phyloP scores from a whole-genome alignment of 257 asterid species.

The Mentha longifolia region DNA sequence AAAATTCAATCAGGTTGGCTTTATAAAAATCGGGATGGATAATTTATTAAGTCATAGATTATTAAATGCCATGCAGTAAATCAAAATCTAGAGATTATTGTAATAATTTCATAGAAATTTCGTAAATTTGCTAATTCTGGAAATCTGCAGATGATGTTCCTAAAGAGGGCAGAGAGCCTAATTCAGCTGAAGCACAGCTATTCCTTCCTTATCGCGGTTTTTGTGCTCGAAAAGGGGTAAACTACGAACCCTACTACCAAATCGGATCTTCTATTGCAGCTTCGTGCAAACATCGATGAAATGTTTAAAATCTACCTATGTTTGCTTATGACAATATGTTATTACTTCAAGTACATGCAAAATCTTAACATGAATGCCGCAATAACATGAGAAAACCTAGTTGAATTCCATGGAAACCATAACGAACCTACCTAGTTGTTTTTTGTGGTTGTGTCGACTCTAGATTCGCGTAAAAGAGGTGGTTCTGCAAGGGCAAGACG shows the following conservation, averaged over 20 bases:
- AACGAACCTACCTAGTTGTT: constrained; percentile 6
- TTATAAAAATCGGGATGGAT: too few species aligned
- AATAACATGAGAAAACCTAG: not conserved
- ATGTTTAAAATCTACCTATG: not conserved
- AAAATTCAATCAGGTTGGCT: too few species aligned
- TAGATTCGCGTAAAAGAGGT: constrained; percentile 79
- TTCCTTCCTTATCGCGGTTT: constrained; percentile 83
- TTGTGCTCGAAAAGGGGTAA: constrained; percentile 93
- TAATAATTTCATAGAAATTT: not conserved
- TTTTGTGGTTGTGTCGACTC: constrained; percentile 5
- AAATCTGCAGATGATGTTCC: constrained; percentile 54
- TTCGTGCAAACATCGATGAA: not conserved
- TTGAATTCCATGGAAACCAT: not conserved
- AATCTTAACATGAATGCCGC: not conserved
- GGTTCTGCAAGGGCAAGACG: constrained; percentile 58
- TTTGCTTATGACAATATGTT: not conserved
- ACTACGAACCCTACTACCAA: not conserved
- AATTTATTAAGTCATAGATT: too few species aligned
- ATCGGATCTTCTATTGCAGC: not conserved
- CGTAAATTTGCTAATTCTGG: not conserved
- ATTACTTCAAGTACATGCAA: not conserved
- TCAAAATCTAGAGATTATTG: not conserved
- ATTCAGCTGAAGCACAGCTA: constrained; percentile 63
- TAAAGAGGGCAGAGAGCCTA: constrained; percentile 58
- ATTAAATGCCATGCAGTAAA: not conserved